Evolutionary conservation across 192 early-diverging fungal genomes (phyloP).

Genomic region (Coemansia sp.): DNA sequence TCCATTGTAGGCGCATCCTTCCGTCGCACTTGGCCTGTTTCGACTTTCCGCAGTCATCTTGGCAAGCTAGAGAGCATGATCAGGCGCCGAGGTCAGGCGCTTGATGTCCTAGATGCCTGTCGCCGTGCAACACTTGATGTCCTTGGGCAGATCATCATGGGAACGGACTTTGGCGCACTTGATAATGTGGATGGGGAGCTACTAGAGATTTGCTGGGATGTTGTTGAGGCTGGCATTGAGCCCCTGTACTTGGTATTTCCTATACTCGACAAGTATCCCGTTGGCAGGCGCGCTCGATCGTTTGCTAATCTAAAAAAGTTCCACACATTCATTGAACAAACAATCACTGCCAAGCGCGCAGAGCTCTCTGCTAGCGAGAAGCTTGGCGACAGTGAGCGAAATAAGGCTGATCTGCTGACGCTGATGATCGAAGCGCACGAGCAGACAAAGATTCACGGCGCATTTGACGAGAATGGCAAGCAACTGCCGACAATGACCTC

Average conservation of each 20-base stretch:
- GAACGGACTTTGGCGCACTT: slow-evolving; percentile 47
- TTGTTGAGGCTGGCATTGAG: slow-evolving; percentile 42
- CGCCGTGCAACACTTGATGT: slow-evolving; percentile 46
- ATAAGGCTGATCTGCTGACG: slow-evolving; percentile 52
- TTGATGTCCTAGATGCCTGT: slow-evolving; percentile 37
- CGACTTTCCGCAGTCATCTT: slow-evolving; percentile 31
- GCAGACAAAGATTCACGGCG: slow-evolving; percentile 38
- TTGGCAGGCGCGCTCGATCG: slow-evolving; percentile 36
- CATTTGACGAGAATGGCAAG: slow-evolving; percentile 48
- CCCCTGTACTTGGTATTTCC: slow-evolving; percentile 55
- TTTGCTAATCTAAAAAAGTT: slow-evolving; percentile 47
- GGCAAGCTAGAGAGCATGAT: slow-evolving; percentile 33
- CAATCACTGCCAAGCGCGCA: slow-evolving; percentile 33
- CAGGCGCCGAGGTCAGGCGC: background rate
- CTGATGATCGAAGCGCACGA: slow-evolving; percentile 59
- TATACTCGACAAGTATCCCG: slow-evolving; percentile 45
- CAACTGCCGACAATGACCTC: slow-evolving; percentile 43
- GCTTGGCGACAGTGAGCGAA: slow-evolving; percentile 30
- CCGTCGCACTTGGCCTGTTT: slow-evolving; percentile 46
- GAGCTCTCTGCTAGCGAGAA: slow-evolving; percentile 16
- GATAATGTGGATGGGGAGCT: slow-evolving; percentile 44
- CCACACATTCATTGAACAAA: slow-evolving; percentile 41
- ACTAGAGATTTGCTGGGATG: slow-evolving; percentile 48
- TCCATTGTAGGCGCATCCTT: slow-evolving; percentile 46
- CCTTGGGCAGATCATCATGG: slow-evolving; percentile 50